Percentiles rank a stretch among this genome's conserved stretches.
phyloP scores from a whole-genome alignment of 2,329 filamentous ascomycete genomes.

The Pyrenophora tritici-repentis region DNA sequence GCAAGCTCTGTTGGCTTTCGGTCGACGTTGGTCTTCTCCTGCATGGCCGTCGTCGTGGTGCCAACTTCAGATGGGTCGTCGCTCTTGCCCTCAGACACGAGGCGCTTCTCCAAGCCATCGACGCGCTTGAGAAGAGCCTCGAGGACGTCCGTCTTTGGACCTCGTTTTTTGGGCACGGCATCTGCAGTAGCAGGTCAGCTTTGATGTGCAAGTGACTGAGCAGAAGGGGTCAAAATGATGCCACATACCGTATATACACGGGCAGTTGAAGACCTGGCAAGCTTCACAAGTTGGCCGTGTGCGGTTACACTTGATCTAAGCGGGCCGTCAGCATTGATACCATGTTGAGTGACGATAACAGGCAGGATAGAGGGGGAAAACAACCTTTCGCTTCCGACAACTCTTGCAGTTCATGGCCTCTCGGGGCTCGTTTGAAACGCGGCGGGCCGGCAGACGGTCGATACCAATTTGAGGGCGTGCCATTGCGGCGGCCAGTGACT shows the following conservation, averaged over 20 bases:
- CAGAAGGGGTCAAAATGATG: not conserved
- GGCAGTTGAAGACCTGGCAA: constrained; percentile 85
- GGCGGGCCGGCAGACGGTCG: constrained; percentile 73
- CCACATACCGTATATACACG: constrained; percentile 79
- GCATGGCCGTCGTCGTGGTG: constrained; percentile 20
- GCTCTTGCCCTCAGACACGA: constrained; percentile 63
- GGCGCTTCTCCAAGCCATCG: constrained; percentile 79
- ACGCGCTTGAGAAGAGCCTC: constrained; percentile 84
- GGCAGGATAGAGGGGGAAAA: constrained; percentile 7
- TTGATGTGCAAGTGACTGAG: constrained; percentile 7
- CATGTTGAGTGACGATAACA: not conserved
- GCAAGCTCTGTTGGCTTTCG: constrained; percentile 25
- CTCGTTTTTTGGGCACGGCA: constrained; percentile 86
- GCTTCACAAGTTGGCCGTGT: constrained; percentile 84
- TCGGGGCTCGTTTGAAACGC: constrained; percentile 74
- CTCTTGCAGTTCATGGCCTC: constrained; percentile 97
- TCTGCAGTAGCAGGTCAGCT: constrained; percentile 57
- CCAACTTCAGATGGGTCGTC: constrained; percentile 43
- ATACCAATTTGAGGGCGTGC: constrained; percentile 80
- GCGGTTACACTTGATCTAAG: constrained; percentile 88
- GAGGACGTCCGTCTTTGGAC: constrained; percentile 86
- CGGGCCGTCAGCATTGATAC: constrained; percentile 17
- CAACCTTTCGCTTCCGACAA: constrained; percentile 87
- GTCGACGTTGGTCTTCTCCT: constrained; percentile 29
- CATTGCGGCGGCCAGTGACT: constrained; percentile 55